Evolutionary conservation across 257 asterid genomes (phyloP).

Genomic region (Solanum tarapatanum): DNA sequence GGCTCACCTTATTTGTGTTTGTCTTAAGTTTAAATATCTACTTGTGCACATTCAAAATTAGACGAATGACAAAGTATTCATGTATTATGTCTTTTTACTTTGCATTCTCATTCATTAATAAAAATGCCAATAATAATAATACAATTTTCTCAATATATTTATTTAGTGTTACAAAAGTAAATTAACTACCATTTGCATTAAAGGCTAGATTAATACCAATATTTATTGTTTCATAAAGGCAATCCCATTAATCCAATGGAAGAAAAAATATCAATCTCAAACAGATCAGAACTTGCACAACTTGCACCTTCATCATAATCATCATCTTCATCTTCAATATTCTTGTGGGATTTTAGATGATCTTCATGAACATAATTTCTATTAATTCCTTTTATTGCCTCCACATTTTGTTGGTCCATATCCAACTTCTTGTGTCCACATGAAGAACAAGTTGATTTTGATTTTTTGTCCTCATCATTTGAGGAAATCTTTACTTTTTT

Average conservation of each 20-base stretch:
- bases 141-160: not conserved
- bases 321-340: slow-evolving; percentile 5
- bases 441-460: slow-evolving; percentile 11
- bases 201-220: slow-evolving; percentile 11
- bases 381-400: not conserved
- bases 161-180: slow-evolving; percentile 11
- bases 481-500: slow-evolving; percentile 27
- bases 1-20: no score
- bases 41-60: no score
- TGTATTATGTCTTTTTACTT: no score
- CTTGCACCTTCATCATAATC: slow-evolving; percentile 57
- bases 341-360: no score
- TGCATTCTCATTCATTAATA: not conserved
- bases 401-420: not conserved
- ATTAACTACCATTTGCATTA: not conserved
- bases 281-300: slow-evolving; percentile 70
- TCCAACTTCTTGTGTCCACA: not conserved
- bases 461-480: not conserved
- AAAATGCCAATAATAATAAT: not conserved
- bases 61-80: no score
- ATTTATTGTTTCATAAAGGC: slow-evolving; percentile 62
- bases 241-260: slow-evolving; percentile 60
- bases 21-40: no score
- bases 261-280: slow-evolving; percentile 64
- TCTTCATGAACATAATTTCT: not conserved